Conservation (phyloP, 129 eudicot species). For the Heracleum sosnowskyi region DNA sequence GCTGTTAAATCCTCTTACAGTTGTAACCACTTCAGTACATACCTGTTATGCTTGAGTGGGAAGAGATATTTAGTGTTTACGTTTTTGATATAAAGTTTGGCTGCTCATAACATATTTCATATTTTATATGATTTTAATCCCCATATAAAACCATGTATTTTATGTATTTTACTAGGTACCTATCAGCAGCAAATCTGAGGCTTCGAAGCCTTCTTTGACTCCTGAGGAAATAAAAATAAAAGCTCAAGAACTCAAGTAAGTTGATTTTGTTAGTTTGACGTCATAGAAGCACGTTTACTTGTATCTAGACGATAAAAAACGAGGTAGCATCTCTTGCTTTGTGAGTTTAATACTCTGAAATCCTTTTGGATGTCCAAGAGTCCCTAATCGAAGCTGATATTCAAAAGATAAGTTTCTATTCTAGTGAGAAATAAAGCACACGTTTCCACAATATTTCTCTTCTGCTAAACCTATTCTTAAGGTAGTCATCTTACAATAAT, state of each 20-base stretch:
- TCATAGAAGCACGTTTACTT: neutral
- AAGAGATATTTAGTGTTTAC: neutral
- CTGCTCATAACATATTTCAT: neutral
- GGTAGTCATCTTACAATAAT: no score
- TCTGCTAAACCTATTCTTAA: no score
- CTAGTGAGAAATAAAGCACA: no score
- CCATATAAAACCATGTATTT: neutral
- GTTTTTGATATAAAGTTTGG: neutral
- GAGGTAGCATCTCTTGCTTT: neutral
- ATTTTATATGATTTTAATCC: neutral
- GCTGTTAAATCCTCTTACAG: neutral
- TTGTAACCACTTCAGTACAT: neutral
- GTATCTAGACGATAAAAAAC: neutral
- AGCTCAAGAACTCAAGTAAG: constrained; percentile 65
- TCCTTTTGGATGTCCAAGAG: neutral
- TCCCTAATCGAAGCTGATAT: no score
- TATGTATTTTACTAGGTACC: constrained; percentile 46
- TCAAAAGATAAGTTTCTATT: no score
- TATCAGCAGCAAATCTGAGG: constrained; percentile 47
- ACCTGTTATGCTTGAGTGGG: neutral
- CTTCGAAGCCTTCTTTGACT: constrained; percentile 65
- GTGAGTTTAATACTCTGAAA: neutral
- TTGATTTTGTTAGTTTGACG: neutral
- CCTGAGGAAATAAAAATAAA: constrained; percentile 76
- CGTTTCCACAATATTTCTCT: no score